phyloP scores from a whole-genome alignment of 345 rosid species.

The Zanthoxylum bungeanum region DNA sequence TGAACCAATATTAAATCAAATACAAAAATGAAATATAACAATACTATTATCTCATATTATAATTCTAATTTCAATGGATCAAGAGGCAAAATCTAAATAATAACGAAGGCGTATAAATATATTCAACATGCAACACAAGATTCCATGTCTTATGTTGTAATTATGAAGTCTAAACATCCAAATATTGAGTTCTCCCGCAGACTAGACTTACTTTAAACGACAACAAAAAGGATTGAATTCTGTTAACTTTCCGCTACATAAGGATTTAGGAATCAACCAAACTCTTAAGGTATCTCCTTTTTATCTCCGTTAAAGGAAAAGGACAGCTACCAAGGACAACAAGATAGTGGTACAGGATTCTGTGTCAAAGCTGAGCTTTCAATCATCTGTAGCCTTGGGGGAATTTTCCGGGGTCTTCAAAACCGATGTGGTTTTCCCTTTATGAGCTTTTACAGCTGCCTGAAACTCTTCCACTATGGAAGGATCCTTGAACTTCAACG shows the following conservation, averaged over 20 bases:
- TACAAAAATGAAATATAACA: neutral
- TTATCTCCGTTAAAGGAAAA: constrained; percentile 4
- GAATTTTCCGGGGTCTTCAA: constrained; percentile 88
- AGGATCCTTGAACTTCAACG: constrained; percentile 77
- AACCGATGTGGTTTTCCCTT: constrained; percentile 37
- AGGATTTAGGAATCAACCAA: constrained; percentile 10
- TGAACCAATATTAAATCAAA: neutral
- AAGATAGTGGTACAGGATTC: neutral
- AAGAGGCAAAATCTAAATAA: neutral
- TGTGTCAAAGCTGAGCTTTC: constrained; percentile 8
- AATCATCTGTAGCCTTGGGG: constrained; percentile 54
- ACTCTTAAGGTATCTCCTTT: neutral
- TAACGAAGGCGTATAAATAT: neutral
- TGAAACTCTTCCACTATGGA: constrained; percentile 65
- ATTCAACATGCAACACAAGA: constrained; percentile 5
- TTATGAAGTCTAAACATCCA: constrained; percentile 16
- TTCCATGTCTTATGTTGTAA: constrained; percentile 20
- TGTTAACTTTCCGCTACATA: constrained; percentile 31
- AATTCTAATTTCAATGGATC: neutral
- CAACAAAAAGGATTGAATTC: constrained; percentile 21
- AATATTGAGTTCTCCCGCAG: constrained; percentile 19
- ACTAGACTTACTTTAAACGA: constrained; percentile 20
- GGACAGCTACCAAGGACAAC: constrained; percentile 1
- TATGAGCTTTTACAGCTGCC: constrained; percentile 47
- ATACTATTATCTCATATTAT: neutral